Base-by-base conservation (phyloP, 2,329 filamentous ascomycete genomes). In the Claviceps purpurea region DNA sequence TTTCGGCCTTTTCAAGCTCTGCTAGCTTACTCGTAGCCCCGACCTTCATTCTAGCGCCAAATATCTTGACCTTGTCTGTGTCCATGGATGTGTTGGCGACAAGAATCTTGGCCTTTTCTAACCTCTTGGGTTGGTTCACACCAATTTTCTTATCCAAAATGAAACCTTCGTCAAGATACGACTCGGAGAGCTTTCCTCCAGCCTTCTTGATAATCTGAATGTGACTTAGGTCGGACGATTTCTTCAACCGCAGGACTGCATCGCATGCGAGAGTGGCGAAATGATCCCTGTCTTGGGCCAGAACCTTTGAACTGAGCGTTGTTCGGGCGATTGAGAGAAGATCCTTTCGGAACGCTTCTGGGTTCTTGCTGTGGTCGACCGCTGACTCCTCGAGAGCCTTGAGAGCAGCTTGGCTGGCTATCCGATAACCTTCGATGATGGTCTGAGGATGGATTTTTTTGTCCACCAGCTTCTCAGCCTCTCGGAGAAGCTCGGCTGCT, bases 171-270 rank as follows among this genome's bases (percentile, higher is more conserved):
- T 98, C 93, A 43, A 98, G 78, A 71, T 98, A 98, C 13, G 91
- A 97, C 68, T 98, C 93, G 68, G 84, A 93, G 54, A 98, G 81
- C 77, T 97, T 98, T 62, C 93, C 93, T 61, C 93, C 93, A 2
- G 91, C 86, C 77, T 98, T 98, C 78, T 98, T 98, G 76, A 98
- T 98, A 64, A 98, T 90, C 70, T 98, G 93, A 59, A 98, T 98
- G 67, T 97, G 90, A 68, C 87, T 96, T 51, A 98, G 81, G 68
- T 98, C 93, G 53, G 87, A 89, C 2, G 89, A 94, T 53, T 87
- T 87, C 69, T 88, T 88, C 64, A 98, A 78, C 58, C 94, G 82
- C 54, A 97, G 76, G 3, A 98, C 87, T 40, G 93, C 93, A 61
- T 97, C 90, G 58, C 87, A 87, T 18, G 93, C 93, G 48, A 98